phyloP scores from a whole-genome alignment of 495 filamentous ascomycete genomes.

The Lasiosphaeriaceae sp. region DNA sequence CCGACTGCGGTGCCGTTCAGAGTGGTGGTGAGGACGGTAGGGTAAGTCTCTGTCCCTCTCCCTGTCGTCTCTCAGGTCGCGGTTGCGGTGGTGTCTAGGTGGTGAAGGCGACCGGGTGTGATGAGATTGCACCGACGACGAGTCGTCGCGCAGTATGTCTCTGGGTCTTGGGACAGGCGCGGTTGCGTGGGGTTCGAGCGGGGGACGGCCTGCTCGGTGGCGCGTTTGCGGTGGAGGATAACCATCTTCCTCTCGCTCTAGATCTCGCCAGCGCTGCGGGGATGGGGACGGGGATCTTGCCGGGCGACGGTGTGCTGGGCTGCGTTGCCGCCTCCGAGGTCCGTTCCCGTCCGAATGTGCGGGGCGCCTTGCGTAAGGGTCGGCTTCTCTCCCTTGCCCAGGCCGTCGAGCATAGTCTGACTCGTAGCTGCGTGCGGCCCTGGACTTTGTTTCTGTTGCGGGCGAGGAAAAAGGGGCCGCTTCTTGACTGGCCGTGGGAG shows the following conservation, averaged over 20 bases:
- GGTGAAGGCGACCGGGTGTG: constrained; percentile 1
- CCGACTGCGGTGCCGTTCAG: not conserved
- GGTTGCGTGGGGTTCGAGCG: not conserved
- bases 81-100: not conserved
- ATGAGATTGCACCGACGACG: not conserved
- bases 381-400: not conserved
- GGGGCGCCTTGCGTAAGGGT: not conserved
- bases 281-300: constrained; percentile 1
- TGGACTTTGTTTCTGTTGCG: constrained; percentile 1
- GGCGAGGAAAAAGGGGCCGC: constrained; percentile 4
- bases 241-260: not conserved
- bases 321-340: not conserved
- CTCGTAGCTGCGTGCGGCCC: not conserved
- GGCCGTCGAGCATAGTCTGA: not conserved
- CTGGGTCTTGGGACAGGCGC: not conserved
- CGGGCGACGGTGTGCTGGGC: not conserved
- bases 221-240: too few species aligned
- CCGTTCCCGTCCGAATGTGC: not conserved
- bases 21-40: not conserved
- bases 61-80: not conserved
- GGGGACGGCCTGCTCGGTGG: not conserved
- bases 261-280: constrained; percentile 1
- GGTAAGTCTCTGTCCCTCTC: not conserved
- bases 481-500: constrained; percentile 1
- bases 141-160: not conserved